These are phyloP conservation scores for Rhinocladiella mackenziei DNA, from an alignment of 2,329 filamentous ascomycete genomes.

Conservation along the genomic window DNA sequence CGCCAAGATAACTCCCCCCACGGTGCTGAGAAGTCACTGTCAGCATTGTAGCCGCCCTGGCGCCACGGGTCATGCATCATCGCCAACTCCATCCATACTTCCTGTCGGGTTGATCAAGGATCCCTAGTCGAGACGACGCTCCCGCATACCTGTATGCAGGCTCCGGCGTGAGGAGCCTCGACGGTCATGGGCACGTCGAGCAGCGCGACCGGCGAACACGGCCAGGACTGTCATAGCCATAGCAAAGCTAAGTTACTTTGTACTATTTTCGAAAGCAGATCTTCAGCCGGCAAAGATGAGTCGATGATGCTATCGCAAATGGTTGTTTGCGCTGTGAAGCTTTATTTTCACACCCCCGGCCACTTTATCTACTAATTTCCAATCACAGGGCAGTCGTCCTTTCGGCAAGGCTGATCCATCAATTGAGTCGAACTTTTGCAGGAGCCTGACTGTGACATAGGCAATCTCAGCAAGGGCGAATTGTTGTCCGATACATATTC, in stretches of 20 bases:
- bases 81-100: neutral
- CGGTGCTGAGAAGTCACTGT: neutral
- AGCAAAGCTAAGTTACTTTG: neutral
- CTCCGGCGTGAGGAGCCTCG: neutral
- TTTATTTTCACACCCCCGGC: slow-evolving; percentile 19
- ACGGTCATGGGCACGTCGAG: neutral
- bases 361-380: slow-evolving; percentile 21
- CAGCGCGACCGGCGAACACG: neutral
- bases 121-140: neutral
- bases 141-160: neutral
- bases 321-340: slow-evolving; percentile 11
- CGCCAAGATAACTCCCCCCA: no score
- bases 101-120: neutral
- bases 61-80: neutral
- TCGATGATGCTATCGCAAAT: neutral
- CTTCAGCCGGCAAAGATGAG: neutral
- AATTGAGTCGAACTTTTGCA: slow-evolving; percentile 25
- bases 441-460: slow-evolving; percentile 26
- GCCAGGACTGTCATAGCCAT: neutral
- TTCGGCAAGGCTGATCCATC: slow-evolving; percentile 21
- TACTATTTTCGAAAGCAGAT: neutral
- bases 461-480: slow-evolving; percentile 27
- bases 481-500: slow-evolving; percentile 31
- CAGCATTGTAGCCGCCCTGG: neutral
- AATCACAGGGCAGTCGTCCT: slow-evolving; percentile 21